phyloP scores from a whole-genome alignment of 2,329 filamentous ascomycete species.

The Juglanconis oblonga region DNA sequence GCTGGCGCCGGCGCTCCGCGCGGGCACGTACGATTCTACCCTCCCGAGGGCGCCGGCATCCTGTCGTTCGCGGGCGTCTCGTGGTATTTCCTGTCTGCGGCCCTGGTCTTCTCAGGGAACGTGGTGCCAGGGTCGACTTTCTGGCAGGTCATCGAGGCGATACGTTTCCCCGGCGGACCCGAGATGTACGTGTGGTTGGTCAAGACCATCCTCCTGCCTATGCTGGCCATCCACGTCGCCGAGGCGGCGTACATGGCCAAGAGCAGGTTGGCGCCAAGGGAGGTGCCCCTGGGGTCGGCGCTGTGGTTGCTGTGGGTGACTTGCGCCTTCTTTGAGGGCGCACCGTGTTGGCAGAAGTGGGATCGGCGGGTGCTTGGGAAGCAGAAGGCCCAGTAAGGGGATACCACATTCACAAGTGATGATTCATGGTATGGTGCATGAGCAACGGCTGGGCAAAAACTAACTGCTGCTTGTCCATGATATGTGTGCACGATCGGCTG shows the following conservation, averaged over 20 bases:
- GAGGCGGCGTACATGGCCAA: conserved; percentile 59
- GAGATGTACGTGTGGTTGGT: conserved; percentile 57
- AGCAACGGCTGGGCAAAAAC: background rate
- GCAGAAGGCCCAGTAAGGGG: conserved; percentile 1
- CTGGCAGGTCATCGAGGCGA: conserved; percentile 47
- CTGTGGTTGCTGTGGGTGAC: conserved; percentile 56
- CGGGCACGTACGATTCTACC: conserved; percentile 38
- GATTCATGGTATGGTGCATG: background rate
- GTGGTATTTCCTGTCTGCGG: conserved; percentile 43
- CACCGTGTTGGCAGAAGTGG: conserved; percentile 47
- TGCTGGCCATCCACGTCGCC: conserved; percentile 61
- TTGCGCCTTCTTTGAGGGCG: conserved; percentile 54
- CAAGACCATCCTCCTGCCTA: conserved; percentile 53
- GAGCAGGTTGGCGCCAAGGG: conserved; percentile 44
- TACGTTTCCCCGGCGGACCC: conserved; percentile 55
- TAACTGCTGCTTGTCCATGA: background rate
- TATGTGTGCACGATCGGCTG: background rate
- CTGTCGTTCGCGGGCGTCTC: conserved; percentile 53
- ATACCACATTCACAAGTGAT: conserved; percentile 19
- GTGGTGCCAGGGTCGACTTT: conserved; percentile 42
- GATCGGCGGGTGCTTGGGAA: conserved; percentile 42
- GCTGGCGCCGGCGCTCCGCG: conserved; percentile 3
- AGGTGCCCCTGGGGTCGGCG: conserved; percentile 41
- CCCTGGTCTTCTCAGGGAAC: conserved; percentile 8
- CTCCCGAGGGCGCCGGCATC: conserved; percentile 43